phyloP scores from a whole-genome alignment of 2,329 filamentous ascomycete species.

The Parastagonospora avenae region DNA sequence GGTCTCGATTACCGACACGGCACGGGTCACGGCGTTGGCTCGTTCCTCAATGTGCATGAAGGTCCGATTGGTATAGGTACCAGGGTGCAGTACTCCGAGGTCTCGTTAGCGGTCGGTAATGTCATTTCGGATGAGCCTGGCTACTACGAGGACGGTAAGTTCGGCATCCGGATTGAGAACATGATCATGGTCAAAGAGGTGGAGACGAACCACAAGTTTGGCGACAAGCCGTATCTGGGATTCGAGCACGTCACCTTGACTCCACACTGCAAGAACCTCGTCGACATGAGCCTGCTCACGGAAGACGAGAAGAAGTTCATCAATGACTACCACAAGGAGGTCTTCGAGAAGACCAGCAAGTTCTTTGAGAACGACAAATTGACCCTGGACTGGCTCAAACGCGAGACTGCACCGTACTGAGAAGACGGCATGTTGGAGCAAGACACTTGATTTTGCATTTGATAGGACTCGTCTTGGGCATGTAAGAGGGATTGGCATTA shows the following conservation, averaged over 20 bases:
- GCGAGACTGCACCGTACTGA: conserved; percentile 72
- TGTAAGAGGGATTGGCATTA: conserved; percentile 16
- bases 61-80: conserved; percentile 96
- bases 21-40: conserved; percentile 94
- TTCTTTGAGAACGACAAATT: conserved; percentile 76
- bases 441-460: neutral
- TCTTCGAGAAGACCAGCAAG: conserved; percentile 78
- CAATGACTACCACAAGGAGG: conserved; percentile 81
- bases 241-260: conserved; percentile 99
- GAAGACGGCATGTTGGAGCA: neutral
- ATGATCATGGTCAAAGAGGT: conserved; percentile 88
- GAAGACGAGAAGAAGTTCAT: conserved; percentile 80
- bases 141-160: conserved; percentile 94
- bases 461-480: neutral
- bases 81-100: conserved; percentile 87
- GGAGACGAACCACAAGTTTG: conserved; percentile 85
- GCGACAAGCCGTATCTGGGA: conserved; percentile 90
- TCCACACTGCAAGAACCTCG: conserved; percentile 87
- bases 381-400: conserved; percentile 79
- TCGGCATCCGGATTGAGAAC: conserved; percentile 96
- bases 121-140: conserved; percentile 96
- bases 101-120: conserved; percentile 86
- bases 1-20: conserved; percentile 96
- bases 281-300: conserved; percentile 75
- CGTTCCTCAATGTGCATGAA: conserved; percentile 95